phyloP scores from a whole-genome alignment of 352 stramenopile genomes.

The Globisporangium cylindrosporum region DNA sequence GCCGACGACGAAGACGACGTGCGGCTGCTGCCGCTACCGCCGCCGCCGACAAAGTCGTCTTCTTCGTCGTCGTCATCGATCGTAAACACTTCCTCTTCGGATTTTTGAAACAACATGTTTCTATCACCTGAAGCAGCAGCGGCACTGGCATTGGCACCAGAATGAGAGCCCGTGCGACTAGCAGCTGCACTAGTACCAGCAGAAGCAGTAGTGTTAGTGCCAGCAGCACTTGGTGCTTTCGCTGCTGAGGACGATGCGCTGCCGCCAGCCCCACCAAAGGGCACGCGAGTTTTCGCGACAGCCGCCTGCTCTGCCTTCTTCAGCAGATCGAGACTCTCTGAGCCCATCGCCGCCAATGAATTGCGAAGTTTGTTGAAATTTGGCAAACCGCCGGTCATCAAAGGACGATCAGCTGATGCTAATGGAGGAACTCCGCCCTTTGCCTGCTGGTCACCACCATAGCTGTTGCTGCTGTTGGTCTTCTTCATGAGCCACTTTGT shows the following conservation, averaged over 20 bases:
- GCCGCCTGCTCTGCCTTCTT: conserved; percentile 71
- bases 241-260: conserved; percentile 11
- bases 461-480: conserved; percentile 23
- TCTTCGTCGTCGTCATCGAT: conserved; percentile 81
- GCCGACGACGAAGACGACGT: conserved; percentile 43
- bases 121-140: conserved; percentile 16
- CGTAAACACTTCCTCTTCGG: conserved; percentile 79
- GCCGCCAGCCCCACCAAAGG: conserved; percentile 28
- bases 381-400: conserved; percentile 24
- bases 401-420: background rate
- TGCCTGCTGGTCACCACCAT: conserved; percentile 22
- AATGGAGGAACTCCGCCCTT: conserved; percentile 16
- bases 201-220: background rate
- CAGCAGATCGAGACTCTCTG: conserved; percentile 71
- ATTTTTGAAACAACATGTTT: conserved; percentile 43
- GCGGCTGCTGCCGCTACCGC: conserved; percentile 24
- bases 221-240: conserved; percentile 2
- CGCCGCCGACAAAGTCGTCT: conserved; percentile 42
- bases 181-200: background rate
- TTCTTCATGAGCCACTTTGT: conserved; percentile 84
- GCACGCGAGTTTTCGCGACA: conserved; percentile 42
- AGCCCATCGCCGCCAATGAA: conserved; percentile 62
- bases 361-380: conserved; percentile 56
- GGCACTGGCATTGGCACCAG: background rate
- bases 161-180: background rate